Base-by-base conservation (phyloP, 352 stramenopile species). In the Globisporangium acanthophoron region DNA sequence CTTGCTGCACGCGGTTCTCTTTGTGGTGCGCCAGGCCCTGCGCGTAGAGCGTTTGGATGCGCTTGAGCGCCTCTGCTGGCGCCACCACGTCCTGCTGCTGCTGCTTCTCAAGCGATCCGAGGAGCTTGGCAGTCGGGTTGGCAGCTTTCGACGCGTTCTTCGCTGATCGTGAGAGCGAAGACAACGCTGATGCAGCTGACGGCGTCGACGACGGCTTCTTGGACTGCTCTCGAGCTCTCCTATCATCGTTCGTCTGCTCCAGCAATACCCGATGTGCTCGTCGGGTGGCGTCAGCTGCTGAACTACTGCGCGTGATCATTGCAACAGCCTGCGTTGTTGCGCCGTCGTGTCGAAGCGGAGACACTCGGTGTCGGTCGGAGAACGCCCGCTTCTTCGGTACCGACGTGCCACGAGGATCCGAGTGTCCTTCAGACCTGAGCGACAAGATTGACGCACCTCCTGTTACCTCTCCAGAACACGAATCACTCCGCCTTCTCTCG, bases 1-100 rank as follows among this genome's bases (percentile, higher is more conserved):
- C 80, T 16, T 71, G 64, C 9, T 72, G 63, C 20, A 88, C 54
- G 29, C 78, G 64, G 12, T 78, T 73, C 16, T 67, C 67, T 39
- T 85, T 85, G 59, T 90, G 80, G 29, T 78, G 65, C 21, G 73
- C 45, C n/a, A 88, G 56, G 3, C 77, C 80, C 45, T 86, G 71
- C n/a, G 77, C 71, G 46, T 90, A 90, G 51, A 86, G 58, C 13
- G 60, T 53, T 59, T 84, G 77, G 35, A 88, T 74, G 5, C 55
- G 54, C 24, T 66, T 70, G 33, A 82, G 56, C 3, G 62, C 39
- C 51, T 75, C 61, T 3, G 59, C 47, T 0, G 24, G 41, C 7
- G 8, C n/a, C 3, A 15, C 31, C 15, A 39, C n/a, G 3, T 29
- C 37, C 31, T 52, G 35, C n/a, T 64, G 18, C 3, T 41, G 51